Evolutionary conservation across 2,329 filamentous ascomycete genomes (phyloP).

Genomic region (Botrytis byssoidea): DNA sequence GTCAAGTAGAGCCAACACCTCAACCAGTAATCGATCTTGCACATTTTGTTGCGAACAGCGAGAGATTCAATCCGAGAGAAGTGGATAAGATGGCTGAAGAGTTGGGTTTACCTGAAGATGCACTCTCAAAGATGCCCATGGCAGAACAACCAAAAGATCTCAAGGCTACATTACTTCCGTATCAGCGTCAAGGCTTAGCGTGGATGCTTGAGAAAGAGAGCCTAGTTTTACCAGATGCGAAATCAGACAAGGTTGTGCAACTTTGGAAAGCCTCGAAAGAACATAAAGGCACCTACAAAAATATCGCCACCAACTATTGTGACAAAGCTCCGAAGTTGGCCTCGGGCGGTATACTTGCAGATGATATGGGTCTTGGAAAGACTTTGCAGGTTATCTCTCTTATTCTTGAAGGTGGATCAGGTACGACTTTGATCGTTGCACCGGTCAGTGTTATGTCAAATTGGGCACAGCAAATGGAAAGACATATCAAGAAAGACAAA

Average conservation of each 20-base stretch:
- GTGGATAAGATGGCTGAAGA: constrained; percentile 69
- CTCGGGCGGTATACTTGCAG: constrained; percentile 80
- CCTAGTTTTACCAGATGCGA: constrained; percentile 59
- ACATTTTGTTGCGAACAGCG: constrained; percentile 63
- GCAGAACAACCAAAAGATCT: constrained; percentile 66
- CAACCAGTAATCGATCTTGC: constrained; percentile 39
- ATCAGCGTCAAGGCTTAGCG: constrained; percentile 74
- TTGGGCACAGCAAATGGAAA: constrained; percentile 76
- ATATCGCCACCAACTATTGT: constrained; percentile 70
- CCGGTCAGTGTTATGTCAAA: constrained; percentile 88
- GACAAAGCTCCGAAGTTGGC: constrained; percentile 62
- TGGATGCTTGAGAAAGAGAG: constrained; percentile 80
- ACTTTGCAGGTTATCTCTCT: constrained; percentile 83
- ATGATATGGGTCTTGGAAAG: constrained; percentile 94
- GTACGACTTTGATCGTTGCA: constrained; percentile 74
- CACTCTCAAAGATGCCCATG: constrained; percentile 69
- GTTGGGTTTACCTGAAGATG: constrained; percentile 52
- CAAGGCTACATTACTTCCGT: constrained; percentile 68
- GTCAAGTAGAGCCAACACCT: constrained; percentile 23
- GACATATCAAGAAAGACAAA: constrained; percentile 65
- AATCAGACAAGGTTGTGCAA: constrained; percentile 65
- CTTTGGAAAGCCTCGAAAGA: constrained; percentile 64
- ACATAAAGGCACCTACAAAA: constrained; percentile 53
- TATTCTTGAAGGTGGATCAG: constrained; percentile 57
- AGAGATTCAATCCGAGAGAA: constrained; percentile 64